Conservation (phyloP, 257 asterid genomes). For the Primulina tabacum region DNA sequence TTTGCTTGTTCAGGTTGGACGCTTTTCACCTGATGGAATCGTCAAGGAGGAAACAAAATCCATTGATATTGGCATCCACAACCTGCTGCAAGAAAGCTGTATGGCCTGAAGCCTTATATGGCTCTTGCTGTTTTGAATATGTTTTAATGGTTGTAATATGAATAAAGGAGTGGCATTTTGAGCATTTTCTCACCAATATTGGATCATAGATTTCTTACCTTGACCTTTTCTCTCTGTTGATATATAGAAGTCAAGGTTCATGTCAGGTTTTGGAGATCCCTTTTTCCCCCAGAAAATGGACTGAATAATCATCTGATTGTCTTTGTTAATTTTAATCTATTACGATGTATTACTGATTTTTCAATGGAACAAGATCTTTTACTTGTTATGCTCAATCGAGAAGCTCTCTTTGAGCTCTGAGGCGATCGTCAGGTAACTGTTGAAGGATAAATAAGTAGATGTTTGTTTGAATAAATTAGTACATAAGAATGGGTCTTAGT, state of each 20-base stretch:
- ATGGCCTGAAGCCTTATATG: neutral
- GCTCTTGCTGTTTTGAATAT: too few species aligned
- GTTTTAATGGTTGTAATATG: neutral
- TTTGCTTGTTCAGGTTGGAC: neutral
- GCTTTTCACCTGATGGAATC: neutral
- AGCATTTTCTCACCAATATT: neutral
- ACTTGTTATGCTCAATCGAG: too few species aligned
- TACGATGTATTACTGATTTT: neutral
- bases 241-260: neutral
- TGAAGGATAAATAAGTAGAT: too few species aligned
- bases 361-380: neutral
- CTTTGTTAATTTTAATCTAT: too few species aligned
- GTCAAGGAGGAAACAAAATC: neutral
- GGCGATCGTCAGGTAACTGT: too few species aligned
- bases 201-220: neutral
- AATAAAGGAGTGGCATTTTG: neutral
- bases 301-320: neutral
- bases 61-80: neutral
- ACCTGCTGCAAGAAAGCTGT: neutral
- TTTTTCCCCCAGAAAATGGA: neutral
- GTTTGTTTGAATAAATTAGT: too few species aligned
- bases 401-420: too few species aligned
- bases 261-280: neutral
- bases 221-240: neutral
- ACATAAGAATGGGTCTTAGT: too few species aligned